These are phyloP conservation scores for Didymellaceae sp. DNA, from an alignment of 2,329 filamentous ascomycete species.

Conservation along the genomic window DNA sequence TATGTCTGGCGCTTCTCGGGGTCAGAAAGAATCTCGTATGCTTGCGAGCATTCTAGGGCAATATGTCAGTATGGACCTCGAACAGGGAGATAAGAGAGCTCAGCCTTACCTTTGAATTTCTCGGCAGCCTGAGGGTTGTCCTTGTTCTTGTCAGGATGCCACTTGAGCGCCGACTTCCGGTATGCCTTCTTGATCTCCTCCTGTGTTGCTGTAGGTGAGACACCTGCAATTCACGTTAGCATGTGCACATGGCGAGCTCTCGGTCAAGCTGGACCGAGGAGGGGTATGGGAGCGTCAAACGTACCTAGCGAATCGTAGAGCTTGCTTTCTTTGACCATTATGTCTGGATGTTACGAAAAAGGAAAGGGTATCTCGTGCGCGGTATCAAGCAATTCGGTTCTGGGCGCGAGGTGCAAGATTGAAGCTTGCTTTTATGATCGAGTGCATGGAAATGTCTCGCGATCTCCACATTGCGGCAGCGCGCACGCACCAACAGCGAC, in stretches of 20 bases:
- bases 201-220: constrained; percentile 81
- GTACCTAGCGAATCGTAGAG: constrained; percentile 82
- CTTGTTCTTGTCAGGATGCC: constrained; percentile 98
- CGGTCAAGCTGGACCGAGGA: constrained; percentile 20
- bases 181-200: constrained; percentile 99
- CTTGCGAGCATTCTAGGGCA: constrained; percentile 80
- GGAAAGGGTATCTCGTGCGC: constrained; percentile 22
- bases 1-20: constrained; percentile 96
- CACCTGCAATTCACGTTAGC: constrained; percentile 48
- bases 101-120: constrained; percentile 80
- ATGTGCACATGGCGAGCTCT: constrained; percentile 12
- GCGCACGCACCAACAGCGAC: constrained; percentile 29
- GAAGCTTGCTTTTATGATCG: constrained; percentile 38
- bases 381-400: constrained; percentile 15
- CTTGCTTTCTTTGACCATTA: constrained; percentile 93
- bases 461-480: constrained; percentile 30
- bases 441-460: constrained; percentile 35
- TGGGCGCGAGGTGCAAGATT: constrained; percentile 27
- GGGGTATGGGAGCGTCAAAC: constrained; percentile 35
- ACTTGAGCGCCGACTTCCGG: constrained; percentile 86
- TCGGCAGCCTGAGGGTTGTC: constrained; percentile 83
- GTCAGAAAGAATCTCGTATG: constrained; percentile 97
- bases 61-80: constrained; percentile 21
- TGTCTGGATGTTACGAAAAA: constrained; percentile 38
- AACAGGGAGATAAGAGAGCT: neutral